These are phyloP conservation scores for Lotmaria passim DNA, from an alignment of 208 protist species.

Conservation along the genomic window DNA sequence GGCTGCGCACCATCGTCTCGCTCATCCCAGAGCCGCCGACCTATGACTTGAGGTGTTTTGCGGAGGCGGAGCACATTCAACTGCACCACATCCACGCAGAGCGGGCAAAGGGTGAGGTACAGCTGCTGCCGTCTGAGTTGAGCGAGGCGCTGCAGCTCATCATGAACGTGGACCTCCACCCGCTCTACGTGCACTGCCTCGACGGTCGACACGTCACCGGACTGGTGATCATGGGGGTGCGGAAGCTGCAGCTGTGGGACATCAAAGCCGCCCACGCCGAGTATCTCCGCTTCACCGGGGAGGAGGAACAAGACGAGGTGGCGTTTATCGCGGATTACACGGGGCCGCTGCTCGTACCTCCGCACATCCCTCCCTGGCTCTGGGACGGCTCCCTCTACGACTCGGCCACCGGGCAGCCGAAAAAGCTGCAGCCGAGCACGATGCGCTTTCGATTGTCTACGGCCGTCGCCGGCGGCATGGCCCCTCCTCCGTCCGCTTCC, in stretches of 20 bases:
- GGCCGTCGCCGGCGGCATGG: conserved; percentile 3
- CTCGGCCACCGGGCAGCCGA: conserved; percentile 11
- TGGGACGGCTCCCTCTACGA: conserved; percentile 49
- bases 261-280: conserved; percentile 53
- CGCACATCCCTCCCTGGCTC: conserved; percentile 61
- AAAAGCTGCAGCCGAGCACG: conserved; percentile 17
- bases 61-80: conserved; percentile 51
- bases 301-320: conserved; percentile 67
- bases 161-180: conserved; percentile 63
- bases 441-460: conserved; percentile 21
- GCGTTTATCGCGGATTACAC: conserved; percentile 78
- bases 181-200: conserved; percentile 88
- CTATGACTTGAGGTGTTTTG: conserved; percentile 79
- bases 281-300: conserved; percentile 69
- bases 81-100: conserved; percentile 77
- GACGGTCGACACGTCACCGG: conserved; percentile 82
- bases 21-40: conserved; percentile 84
- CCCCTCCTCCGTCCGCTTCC: neutral
- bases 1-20: conserved; percentile 74
- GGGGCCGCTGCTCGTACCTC: conserved; percentile 66
- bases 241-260: conserved; percentile 83
- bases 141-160: conserved; percentile 65
- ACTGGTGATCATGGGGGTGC: conserved; percentile 75
- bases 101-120: conserved; percentile 82
- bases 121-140: conserved; percentile 80